phyloP scores from a whole-genome alignment of 2,329 filamentous ascomycete species.

The Apiospora marii region DNA sequence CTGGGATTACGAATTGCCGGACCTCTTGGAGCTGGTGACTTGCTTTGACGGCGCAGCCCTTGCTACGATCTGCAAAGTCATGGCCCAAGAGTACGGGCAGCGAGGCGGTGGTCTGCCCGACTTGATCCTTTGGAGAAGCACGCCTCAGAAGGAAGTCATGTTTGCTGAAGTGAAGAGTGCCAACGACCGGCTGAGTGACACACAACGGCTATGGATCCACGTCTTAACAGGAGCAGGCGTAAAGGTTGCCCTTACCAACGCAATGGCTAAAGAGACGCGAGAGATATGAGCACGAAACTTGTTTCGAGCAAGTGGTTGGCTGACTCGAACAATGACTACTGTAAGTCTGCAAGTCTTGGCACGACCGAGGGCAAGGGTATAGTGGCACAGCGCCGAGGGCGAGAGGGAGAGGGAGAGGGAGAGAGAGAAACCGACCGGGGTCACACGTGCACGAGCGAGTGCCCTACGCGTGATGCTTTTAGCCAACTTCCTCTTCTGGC shows the following conservation, averaged over 20 bases:
- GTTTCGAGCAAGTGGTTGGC: slow-evolving; percentile 10
- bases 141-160: slow-evolving; percentile 65
- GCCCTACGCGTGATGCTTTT: slow-evolving; percentile 8
- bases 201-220: slow-evolving; percentile 96
- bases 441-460: slow-evolving; percentile 18
- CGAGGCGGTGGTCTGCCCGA: slow-evolving; percentile 90
- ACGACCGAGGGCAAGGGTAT: not conserved
- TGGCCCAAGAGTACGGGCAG: slow-evolving; percentile 93
- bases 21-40: slow-evolving; percentile 78
- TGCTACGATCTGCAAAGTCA: slow-evolving; percentile 86
- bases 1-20: slow-evolving; percentile 84
- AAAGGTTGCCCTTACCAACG: slow-evolving; percentile 81
- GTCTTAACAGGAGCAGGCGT: slow-evolving; percentile 87
- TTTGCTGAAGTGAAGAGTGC: slow-evolving; percentile 83
- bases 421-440: not conserved
- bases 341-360: slow-evolving; percentile 11
- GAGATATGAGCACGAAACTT: slow-evolving; percentile 37
- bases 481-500: slow-evolving; percentile 8
- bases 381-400: not conserved
- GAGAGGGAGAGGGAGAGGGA: no score
- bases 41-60: slow-evolving; percentile 85
- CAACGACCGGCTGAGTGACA: slow-evolving; percentile 95
- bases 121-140: slow-evolving; percentile 81
- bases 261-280: slow-evolving; percentile 61
- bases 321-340: not conserved